Percentiles rank a stretch among this genome's conserved stretches.
These are phyloP conservation scores for Arthrobotrys sphaeroides DNA, from an alignment of 2,329 filamentous ascomycete species.

Conservation along the genomic window DNA sequence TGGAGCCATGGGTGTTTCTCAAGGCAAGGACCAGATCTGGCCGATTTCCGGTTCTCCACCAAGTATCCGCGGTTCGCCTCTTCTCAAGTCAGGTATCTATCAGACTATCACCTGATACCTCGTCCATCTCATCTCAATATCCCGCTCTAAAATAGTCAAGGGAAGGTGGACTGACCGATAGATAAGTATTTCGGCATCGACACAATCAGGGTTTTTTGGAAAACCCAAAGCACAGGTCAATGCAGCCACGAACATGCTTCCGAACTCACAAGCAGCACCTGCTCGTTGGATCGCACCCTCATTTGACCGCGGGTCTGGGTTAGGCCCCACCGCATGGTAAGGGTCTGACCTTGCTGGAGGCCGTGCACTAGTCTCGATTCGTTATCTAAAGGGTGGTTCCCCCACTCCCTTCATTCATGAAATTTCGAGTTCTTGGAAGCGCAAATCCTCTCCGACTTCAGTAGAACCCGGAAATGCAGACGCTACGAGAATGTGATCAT, in stretches of 20 bases:
- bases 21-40: constrained; percentile 44
- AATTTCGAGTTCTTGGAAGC: constrained; percentile 26
- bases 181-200: constrained; percentile 33
- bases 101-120: constrained; percentile 8
- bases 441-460: constrained; percentile 34
- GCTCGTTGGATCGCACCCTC: constrained; percentile 53
- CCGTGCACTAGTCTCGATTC: constrained; percentile 48
- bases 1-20: constrained; percentile 51
- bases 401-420: constrained; percentile 36
- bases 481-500: constrained; percentile 28
- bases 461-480: constrained; percentile 3
- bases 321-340: constrained; percentile 33
- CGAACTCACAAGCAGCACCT: constrained; percentile 47
- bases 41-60: constrained; percentile 6
- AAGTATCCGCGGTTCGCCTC: constrained; percentile 10
- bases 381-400: constrained; percentile 45
- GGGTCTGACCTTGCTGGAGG: constrained; percentile 36
- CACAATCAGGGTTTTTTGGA: constrained; percentile 18
- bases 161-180: constrained; percentile 34
- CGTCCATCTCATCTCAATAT: constrained; percentile 2
- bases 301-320: constrained; percentile 53
- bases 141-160: constrained; percentile 20
- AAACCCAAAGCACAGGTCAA: constrained; percentile 41
- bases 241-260: constrained; percentile 51
- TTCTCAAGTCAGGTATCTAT: constrained; percentile 13